Evolutionary conservation across 345 rosid genomes (phyloP), one percentile per base, ranked within the genome.

Genomic region (Luvunga scandens): DNA sequence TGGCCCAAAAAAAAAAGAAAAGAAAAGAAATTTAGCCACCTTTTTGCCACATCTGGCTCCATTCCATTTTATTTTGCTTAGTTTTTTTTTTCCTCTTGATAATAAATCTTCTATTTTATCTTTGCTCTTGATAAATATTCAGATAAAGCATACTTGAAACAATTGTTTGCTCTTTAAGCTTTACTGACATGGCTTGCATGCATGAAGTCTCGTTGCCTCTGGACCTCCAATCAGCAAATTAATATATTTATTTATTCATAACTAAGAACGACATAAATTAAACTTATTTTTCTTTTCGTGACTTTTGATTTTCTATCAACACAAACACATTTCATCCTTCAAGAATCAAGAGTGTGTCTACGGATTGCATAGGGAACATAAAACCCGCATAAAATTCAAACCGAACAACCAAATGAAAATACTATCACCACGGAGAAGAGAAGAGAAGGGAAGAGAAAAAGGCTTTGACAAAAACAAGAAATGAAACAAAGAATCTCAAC

Each of bases 181-280:
- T 21, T 4, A 66, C 8, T 66, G 71, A 66, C 50, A 22, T 38
- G 71, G 50, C 71, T 66, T 66, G 28, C 71, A 66, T 66, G 71
- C 71, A 66, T n/a, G 24, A 2, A 9, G 21, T 36, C 45, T 22
- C 39, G 53, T 22, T n/a, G 71, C 9, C 19, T 66, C 53, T 66
- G 18, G 3, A 66, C 71, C 53, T 66, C 71, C 71, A 66, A 66
- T 66, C 71, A 13, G 50, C 50, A 19, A 24, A 24, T 24, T 27
- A 9, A 9, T 24, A 5, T 5, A 61, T 61, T 61, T 9, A 24
- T 53, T 53, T 53, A 53, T 16, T 16, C 16, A 16, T 42, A 42
- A 42, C 48, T 42, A 42, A 4, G 48, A 42, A 12, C 14, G 8
- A 8, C 42, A 38, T 7, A 42, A 42, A 10, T 42, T 42, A 42